Base-by-base conservation (phyloP, 2,329 filamentous ascomycete genomes). In the Metarhizium humberi region DNA sequence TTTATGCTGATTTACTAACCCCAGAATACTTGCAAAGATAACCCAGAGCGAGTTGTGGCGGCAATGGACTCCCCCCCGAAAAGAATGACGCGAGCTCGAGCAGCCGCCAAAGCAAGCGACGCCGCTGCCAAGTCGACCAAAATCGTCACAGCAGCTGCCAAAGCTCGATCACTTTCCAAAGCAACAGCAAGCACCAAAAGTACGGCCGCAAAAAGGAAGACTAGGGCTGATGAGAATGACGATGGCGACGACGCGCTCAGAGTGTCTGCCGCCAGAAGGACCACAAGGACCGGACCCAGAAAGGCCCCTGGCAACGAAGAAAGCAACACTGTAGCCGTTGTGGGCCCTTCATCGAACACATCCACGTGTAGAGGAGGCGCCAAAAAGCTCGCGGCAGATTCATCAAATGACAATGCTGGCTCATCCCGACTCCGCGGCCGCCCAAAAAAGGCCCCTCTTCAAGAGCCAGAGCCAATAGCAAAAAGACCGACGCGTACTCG, bases 61-160 rank as follows among this genome's bases (percentile, higher is more conserved):
- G 36, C 52, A n/a, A 64, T 84, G 79, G 77, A 80, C 60, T 82
- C 78, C 56, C 80, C 81, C 52, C 81, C 80, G 40, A 82, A 82
- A 69, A 78, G 81, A 60, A 75, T 83, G 63, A 84, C 81, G 58
- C 77, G 81, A 52, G 70, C 75, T 49, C 68, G 75, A 56, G 73
- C 75, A 36, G 73, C 74, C 32, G 74, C 74, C 47, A 76, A 72
- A 64, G 66, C 66, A 38, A 64, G 61, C 53, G 71, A 75, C 56
- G 63, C 70, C 30, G 64, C 67, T 46, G 62, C 62, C 11, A 72
- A 75, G 61, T 70, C 72, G 2, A 72, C 75, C 56, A 78, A 70
- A 57, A 72, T 77, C 58, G 69, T 76, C 57, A 78, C 78, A 61
- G 72, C 78, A 55, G 71, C 76, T 14, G 71, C 77, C 36, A 77